Conservation (phyloP, 2,329 filamentous ascomycete genomes). For the Xylaria sp. region DNA sequence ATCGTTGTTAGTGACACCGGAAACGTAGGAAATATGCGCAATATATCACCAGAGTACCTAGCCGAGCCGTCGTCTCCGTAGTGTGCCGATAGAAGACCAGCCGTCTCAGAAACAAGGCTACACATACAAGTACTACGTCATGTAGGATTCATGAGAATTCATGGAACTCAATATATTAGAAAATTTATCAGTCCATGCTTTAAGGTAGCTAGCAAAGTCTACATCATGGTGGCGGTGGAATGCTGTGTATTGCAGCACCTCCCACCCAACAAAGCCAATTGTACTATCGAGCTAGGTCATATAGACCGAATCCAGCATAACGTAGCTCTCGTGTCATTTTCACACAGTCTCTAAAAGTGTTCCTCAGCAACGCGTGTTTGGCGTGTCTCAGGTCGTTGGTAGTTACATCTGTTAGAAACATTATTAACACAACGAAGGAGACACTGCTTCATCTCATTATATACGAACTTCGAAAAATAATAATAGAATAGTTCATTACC, state of each 20-base stretch:
- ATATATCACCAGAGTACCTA: conserved; percentile 3
- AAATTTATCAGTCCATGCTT: background rate
- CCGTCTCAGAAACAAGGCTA: background rate
- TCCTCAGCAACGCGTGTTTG: conserved; percentile 27
- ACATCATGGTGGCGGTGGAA: conserved; percentile 8
- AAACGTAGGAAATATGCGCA: conserved; percentile 9
- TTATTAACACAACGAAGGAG: background rate
- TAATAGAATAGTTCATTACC: conserved; percentile 7
- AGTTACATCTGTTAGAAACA: conserved; percentile 9
- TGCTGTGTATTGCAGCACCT: conserved; percentile 8
- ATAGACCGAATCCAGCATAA: conserved; percentile 21
- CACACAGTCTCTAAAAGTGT: background rate
- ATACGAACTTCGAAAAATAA: background rate
- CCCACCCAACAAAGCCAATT: conserved; percentile 33
- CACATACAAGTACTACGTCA: background rate
- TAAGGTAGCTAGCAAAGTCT: background rate
- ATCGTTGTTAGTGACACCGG: background rate
- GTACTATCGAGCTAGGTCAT: conserved; percentile 12
- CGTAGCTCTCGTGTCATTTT: conserved; percentile 9
- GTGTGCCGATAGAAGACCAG: background rate
- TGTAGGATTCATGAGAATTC: background rate
- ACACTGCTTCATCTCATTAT: conserved; percentile 2
- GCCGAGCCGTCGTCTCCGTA: background rate
- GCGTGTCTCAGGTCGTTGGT: conserved; percentile 35
- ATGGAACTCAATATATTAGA: background rate